Conservation (phyloP, 148 eudicot genomes). For the Talinum fruticosum region DNA sequence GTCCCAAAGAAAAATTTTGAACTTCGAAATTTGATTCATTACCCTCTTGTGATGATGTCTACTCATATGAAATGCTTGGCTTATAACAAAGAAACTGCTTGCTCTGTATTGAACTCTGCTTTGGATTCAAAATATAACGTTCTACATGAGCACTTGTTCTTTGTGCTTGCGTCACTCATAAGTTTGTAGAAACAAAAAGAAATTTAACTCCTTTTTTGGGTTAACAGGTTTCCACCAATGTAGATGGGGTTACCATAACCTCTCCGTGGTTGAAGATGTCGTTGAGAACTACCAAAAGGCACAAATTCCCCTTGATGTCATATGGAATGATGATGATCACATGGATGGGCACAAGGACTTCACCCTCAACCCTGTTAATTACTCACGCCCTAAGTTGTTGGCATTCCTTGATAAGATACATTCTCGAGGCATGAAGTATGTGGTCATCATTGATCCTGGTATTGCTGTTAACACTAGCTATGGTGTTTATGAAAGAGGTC, state of each 20-base stretch:
- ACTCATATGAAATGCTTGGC: neutral
- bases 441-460: slow-evolving; percentile 89
- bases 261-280: slow-evolving; percentile 79
- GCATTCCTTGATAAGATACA: slow-evolving; percentile 76
- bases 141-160: neutral
- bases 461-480: slow-evolving; percentile 70
- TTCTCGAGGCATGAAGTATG: slow-evolving; percentile 86
- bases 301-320: slow-evolving; percentile 89
- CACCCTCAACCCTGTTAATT: slow-evolving; percentile 72
- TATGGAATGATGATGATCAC: slow-evolving; percentile 97
- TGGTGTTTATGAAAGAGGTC: slow-evolving; percentile 74
- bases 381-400: slow-evolving; percentile 60
- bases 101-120: too few relatives aligned
- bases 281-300: slow-evolving; percentile 86
- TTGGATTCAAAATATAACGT: neutral
- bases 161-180: neutral
- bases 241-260: slow-evolving; percentile 92
- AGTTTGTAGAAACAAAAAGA: neutral
- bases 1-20: neutral
- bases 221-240: slow-evolving; percentile 93
- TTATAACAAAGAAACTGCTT: too few relatives aligned
- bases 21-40: neutral
- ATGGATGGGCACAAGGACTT: slow-evolving; percentile 94
- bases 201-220: neutral
- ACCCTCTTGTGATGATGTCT: neutral